Base-by-base conservation (phyloP, 2,329 filamentous ascomycete genomes). In the Diaporthe ilicicola region DNA sequence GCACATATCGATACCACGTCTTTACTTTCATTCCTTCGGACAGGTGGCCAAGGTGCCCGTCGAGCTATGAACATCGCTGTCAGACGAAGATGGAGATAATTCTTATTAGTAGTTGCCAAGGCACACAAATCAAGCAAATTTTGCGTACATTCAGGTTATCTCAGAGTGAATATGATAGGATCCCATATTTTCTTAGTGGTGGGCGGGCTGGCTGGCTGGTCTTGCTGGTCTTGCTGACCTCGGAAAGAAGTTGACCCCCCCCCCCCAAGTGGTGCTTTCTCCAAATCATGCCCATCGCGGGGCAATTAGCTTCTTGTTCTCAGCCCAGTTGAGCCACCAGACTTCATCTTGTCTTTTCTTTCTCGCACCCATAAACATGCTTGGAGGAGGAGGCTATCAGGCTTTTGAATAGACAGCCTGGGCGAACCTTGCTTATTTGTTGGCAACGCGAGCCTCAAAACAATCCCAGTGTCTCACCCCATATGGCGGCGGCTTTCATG, bases 61-160 rank as follows among this genome's bases (percentile, higher is more conserved):
- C 29, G 13, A 24, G 37, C 37, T 39, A 48, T 37, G 51, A 22
- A 48, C 17, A 9, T 53, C n/a, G 37, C 24, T 37, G 53, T 51
- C 29, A 37, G 51, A 50, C 27, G n/a, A 56, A 55, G 50, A 48
- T 46, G 42, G 59, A 46, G 37, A 67, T 67, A 56, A 67, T 67
- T n/a, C n/a, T 34, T 67, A 67, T 24, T 67, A 37, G 51, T 56
- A 56, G 51, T 55, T 67, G 65, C 51, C 56, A 44, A 24, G 50
- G 39, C 50, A 37, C 29, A 67, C 46, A 39, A 62, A 62, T 62
- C 42, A 27, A 62, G 27, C 8, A 19, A 48, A 37, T 48, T 48
- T 24, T 24, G 59, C 48, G 59, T 22, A 34, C 42, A 48, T 34
- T 1, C 6, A 62, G 29, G 13, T 6, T 7, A 12, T 17, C 22